phyloP scores from a whole-genome alignment of 805 yeast genomes.

The Maudiozyma serrabonitensis region DNA sequence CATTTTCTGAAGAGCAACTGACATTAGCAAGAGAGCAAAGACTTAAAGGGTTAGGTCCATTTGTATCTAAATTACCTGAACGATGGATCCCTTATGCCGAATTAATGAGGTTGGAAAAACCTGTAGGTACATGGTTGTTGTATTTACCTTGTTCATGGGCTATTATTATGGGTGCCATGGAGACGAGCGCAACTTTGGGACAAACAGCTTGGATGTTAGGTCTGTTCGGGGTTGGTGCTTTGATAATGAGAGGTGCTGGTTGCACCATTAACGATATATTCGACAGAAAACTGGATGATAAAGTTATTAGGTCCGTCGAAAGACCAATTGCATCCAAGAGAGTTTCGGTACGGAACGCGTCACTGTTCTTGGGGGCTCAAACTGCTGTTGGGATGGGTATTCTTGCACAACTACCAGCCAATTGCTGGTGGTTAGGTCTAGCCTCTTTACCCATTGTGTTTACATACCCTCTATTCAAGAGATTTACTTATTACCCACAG shows the following conservation, averaged over 20 bases:
- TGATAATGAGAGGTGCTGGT: constrained; percentile 96
- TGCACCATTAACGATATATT: constrained; percentile 88
- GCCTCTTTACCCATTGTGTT: constrained; percentile 69
- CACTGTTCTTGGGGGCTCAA: constrained; percentile 62
- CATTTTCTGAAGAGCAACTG: constrained; percentile 23
- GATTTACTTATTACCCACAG: constrained; percentile 95
- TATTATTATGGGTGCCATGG: constrained; percentile 77
- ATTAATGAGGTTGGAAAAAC: constrained; percentile 83
- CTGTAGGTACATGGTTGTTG: constrained; percentile 86
- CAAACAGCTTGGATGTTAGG: constrained; percentile 53
- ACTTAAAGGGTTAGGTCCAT: constrained; percentile 38
- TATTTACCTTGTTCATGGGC: constrained; percentile 89
- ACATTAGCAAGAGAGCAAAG: constrained; percentile 41
- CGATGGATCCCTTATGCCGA: constrained; percentile 84
- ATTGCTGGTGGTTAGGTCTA: constrained; percentile 77
- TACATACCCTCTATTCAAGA: constrained; percentile 84
- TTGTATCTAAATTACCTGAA: constrained; percentile 56
- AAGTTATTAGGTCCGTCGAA: constrained; percentile 80
- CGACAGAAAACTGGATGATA: constrained; percentile 72
- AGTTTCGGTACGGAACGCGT: constrained; percentile 62
- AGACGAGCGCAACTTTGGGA: constrained; percentile 56
- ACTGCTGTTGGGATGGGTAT: constrained; percentile 65
- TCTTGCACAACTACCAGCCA: constrained; percentile 61
- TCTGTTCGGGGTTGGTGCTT: constrained; percentile 73
- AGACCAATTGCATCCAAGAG: constrained; percentile 91